Percentiles rank a stretch among this genome's conserved stretches.
Evolutionary conservation across 2,329 filamentous ascomycete species (phyloP).

Genomic region (Laburnicola sp.): DNA sequence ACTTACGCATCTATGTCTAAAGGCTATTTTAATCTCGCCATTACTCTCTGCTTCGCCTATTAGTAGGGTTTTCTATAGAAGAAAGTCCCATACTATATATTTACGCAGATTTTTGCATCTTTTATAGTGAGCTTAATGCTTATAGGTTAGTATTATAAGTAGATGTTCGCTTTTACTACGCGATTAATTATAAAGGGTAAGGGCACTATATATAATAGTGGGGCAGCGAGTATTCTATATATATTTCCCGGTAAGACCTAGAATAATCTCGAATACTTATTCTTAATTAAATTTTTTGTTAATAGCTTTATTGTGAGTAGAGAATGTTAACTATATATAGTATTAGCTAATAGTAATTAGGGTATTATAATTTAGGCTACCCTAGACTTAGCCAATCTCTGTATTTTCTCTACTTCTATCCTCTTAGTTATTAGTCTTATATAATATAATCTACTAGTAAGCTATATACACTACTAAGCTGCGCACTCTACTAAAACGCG

Average conservation of each 20-base stretch:
- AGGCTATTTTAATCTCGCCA: conserved; percentile 58
- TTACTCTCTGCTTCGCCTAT: conserved; percentile 46
- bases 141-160: conserved; percentile 60
- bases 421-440: conserved; percentile 61
- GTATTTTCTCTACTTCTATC: conserved; percentile 52
- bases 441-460: conserved; percentile 38
- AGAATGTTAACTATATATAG: background rate
- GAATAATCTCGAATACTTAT: conserved; percentile 59
- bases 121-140: conserved; percentile 60
- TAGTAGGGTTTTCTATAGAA: conserved; percentile 64
- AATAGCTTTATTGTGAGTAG: conserved; percentile 56
- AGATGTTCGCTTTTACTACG: conserved; percentile 50
- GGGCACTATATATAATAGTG: conserved; percentile 51
- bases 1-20: conserved; percentile 58
- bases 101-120: conserved; percentile 59
- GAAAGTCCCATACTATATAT: conserved; percentile 61
- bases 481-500: too few species aligned
- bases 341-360: conserved; percentile 16
- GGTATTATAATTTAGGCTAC: conserved; percentile 61
- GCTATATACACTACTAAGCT: too few species aligned
- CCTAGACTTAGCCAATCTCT: conserved; percentile 62
- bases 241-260: conserved; percentile 57
- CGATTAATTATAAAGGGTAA: conserved; percentile 45
- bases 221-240: conserved; percentile 59
- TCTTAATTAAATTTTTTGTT: conserved; percentile 63